Evolutionary conservation across 441 rosid species (phyloP).

Genomic region (Rhodomyrtus psidioides): DNA sequence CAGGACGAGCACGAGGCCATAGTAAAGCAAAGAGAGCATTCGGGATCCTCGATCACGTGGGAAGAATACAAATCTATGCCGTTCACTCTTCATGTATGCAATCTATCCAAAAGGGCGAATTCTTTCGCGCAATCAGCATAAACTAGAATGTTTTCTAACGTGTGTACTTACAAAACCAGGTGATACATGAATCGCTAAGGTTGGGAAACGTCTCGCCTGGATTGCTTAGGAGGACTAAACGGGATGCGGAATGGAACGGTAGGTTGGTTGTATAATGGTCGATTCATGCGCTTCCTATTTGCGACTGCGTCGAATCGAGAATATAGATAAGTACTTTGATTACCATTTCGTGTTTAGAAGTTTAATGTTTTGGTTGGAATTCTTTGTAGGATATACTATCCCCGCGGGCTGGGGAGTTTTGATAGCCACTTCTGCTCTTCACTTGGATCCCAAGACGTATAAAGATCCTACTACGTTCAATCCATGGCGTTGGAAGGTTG

Average conservation of each 20-base stretch:
- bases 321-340: background rate
- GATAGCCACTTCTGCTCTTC: background rate
- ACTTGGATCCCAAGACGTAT: slow-evolving; percentile 3
- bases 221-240: slow-evolving; percentile 4
- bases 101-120: background rate
- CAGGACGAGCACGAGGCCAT: slow-evolving; percentile 22
- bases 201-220: slow-evolving; percentile 10
- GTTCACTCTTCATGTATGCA: slow-evolving; percentile 20
- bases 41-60: slow-evolving; percentile 14
- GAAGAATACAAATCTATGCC: slow-evolving; percentile 23
- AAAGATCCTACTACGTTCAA: slow-evolving; percentile 2
- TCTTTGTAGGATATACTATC: slow-evolving; percentile 2
- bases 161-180: background rate
- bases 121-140: background rate
- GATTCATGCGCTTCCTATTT: background rate
- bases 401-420: slow-evolving; percentile 6
- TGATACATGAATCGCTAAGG: slow-evolving; percentile 3
- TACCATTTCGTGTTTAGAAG: background rate
- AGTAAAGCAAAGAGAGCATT: slow-evolving; percentile 1
- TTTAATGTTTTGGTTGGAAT: background rate
- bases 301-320: background rate
- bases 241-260: slow-evolving; percentile 16
- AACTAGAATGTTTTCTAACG: background rate
- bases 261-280: background rate
- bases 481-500: slow-evolving; percentile 9